These are phyloP conservation scores for Teratosphaeria zuluensis DNA, from an alignment of 2,329 filamentous ascomycete species.

Conservation along the genomic window DNA sequence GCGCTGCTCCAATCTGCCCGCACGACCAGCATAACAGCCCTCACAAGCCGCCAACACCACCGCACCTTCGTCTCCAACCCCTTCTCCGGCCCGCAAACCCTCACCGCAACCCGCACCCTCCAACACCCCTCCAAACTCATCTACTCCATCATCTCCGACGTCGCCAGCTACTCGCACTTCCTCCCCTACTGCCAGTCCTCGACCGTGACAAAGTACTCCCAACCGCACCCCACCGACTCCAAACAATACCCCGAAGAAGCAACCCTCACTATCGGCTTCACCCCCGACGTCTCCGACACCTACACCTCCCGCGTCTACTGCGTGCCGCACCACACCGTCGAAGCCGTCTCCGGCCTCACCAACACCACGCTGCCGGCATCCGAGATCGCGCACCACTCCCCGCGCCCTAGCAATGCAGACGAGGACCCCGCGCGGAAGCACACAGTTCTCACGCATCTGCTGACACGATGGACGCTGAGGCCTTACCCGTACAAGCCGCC, in stretches of 20 bases:
- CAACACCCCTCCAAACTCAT: conserved; percentile 62
- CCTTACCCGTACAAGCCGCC: conserved; percentile 37
- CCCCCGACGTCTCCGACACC: conserved; percentile 66
- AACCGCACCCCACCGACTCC: conserved; percentile 31
- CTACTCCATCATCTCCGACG: conserved; percentile 79
- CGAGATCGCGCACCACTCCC: conserved; percentile 34
- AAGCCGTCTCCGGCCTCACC: conserved; percentile 60
- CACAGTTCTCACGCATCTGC: conserved; percentile 54
- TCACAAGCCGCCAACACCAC: conserved; percentile 14
- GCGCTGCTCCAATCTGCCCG: conserved; percentile 11
- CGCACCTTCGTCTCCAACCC: conserved; percentile 36
- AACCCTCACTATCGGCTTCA: conserved; percentile 76
- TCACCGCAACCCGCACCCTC: conserved; percentile 66
- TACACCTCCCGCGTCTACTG: conserved; percentile 77
- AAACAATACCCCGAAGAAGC: conserved; percentile 62
- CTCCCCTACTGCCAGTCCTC: conserved; percentile 83
- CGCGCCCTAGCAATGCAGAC: conserved; percentile 23
- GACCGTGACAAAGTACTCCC: conserved; percentile 65
- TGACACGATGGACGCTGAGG: conserved; percentile 59
- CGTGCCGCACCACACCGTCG: conserved; percentile 60
- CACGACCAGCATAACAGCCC: conserved; percentile 6
- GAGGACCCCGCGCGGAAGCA: conserved; percentile 27
- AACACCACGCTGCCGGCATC: conserved; percentile 34
- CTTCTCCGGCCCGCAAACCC: conserved; percentile 50
- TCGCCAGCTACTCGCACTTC: conserved; percentile 74